Base-by-base conservation (phyloP, 1,284 basidiomycete species). In the Puccinia polysora region DNA sequence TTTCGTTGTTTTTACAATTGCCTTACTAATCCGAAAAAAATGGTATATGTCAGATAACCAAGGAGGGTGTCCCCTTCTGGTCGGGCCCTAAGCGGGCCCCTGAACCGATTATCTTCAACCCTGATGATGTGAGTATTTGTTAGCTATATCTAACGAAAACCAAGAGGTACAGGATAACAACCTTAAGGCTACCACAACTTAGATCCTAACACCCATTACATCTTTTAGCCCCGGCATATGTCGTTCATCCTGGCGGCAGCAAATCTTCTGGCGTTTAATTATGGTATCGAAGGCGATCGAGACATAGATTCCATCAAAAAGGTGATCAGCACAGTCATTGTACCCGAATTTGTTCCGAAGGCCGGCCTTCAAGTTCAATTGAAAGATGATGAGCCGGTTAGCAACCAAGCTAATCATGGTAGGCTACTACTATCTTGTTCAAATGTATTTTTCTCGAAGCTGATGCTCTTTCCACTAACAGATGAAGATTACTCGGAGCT, bases 261-360 rank as follows among this genome's bases (percentile, higher is more conserved):
- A 73, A 97, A 99, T 81, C 84, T 99, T 55, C 96, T 95, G 79
- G 96, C 96, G 7, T 97, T 87, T 84, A 99, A 98, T 84, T 99
- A 98, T 79, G 96, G 96, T 23, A 84, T 99, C 63, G 89, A 90
- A 77, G 97, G 96, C 62, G 89, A 90, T 78, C 87, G 84, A 1
- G 90, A 97, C 79, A 84, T 86, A 18, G 83, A 83, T 1, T 75
- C 89, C 58, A 96, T 96, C 85, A 87, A 86, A 80, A 92, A 90
- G 81, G 84, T 93, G 40, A 87, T 91, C 4, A 88, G 91, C 76
- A 84, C 86, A n/a, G 87, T 96, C 73, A 84, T 88, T 60, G 87
- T 97, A 40, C 93, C 95, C n/a, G 88, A 91, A 78, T 99, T 98
- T 80, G 86, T 85, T 45, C 96, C 97, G 4, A 94, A 84, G 83